Base-by-base conservation (phyloP, 2,329 filamentous ascomycete species). In the Delphinella strobiligena region DNA sequence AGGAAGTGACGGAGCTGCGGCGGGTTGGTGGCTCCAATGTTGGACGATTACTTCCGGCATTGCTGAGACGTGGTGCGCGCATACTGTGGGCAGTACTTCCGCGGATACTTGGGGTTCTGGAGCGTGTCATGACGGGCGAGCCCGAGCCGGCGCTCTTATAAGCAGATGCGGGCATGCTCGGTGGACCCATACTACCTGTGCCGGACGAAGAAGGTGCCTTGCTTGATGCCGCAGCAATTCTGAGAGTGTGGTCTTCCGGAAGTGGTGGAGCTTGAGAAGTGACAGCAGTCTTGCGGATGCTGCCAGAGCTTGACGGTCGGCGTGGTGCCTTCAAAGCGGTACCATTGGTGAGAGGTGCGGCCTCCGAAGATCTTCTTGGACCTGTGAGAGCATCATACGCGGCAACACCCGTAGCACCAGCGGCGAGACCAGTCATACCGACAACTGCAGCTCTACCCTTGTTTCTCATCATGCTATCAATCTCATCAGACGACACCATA, bases 1-100 rank as follows among this genome's bases (percentile, higher is more conserved):
- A 98, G 0, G 91, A 96, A 0, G 91, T 94, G 5, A 96, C 76
- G 0, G 91, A 98, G 3, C 87, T 93, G 48, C 83, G 78, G 32
- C 82, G 75, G 18, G 55, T 57, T 17, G 53, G 22, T 7, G 12
- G 22, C 12, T 35, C 22, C 22, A 27, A 12, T 7, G 7, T 27
- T 27, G 22, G 22, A 14, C 38, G 43, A 29, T 9, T 18, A 22
- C 17, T 36, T 19, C 16, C 14, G 14, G 75, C 62, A 36, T 27
- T 27, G 22, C 22, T 27, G 22, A 27, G 7, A 27, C 22, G 22
- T 12, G 22, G 22, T 27, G 7, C 34, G 7, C 29, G 30, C 16
- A 18, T 34, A 19, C 34, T 34, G 12, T 36, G 37, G 36, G 29
- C 19, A 30, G 33, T 36, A n/a, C n/a, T 36, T 19, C 39, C 43